Conservation (phyloP, 352 stramenopile genomes). For the Globisporangium viniferum region DNA sequence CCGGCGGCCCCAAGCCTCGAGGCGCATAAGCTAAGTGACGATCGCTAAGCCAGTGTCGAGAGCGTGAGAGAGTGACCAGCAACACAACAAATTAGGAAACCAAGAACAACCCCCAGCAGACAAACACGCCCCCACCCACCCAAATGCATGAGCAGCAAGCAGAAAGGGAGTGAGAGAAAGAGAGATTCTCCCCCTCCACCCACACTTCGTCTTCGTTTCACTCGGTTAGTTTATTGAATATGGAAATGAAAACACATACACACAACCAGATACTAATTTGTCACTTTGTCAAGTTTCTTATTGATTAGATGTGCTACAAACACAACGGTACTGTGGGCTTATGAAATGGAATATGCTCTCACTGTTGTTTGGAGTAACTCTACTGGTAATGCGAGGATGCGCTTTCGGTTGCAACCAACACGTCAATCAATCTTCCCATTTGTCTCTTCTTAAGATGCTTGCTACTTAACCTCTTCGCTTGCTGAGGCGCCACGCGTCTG, state of each 20-base stretch:
- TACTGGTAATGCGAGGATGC: not conserved
- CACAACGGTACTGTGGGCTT: not conserved
- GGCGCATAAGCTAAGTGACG: constrained; percentile 23
- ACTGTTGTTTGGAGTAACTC: not conserved
- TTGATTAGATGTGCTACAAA: not conserved
- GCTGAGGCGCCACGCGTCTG: constrained; percentile 96
- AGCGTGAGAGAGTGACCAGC: not conserved
- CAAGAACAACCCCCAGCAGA: not conserved
- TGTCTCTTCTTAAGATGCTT: not conserved
- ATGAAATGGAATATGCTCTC: not conserved
- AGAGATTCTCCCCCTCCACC: constrained; percentile 2
- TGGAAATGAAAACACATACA: constrained; percentile 33
- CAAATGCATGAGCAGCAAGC: not conserved
- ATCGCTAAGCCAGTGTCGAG: not conserved
- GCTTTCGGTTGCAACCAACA: not conserved
- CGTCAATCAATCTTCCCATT: not conserved
- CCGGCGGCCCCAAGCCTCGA: constrained; percentile 92
- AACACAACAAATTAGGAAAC: constrained; percentile 5
- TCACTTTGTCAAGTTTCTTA: not conserved
- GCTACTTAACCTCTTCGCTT: constrained; percentile 89
- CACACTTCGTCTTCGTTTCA: constrained; percentile 27
- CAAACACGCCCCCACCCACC: not conserved
- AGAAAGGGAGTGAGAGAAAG: not conserved
- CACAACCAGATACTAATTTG: not conserved
- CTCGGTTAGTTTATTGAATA: constrained; percentile 67